Conservation (phyloP, 352 stramenopile species). For the Globisporangium cederbergense region DNA sequence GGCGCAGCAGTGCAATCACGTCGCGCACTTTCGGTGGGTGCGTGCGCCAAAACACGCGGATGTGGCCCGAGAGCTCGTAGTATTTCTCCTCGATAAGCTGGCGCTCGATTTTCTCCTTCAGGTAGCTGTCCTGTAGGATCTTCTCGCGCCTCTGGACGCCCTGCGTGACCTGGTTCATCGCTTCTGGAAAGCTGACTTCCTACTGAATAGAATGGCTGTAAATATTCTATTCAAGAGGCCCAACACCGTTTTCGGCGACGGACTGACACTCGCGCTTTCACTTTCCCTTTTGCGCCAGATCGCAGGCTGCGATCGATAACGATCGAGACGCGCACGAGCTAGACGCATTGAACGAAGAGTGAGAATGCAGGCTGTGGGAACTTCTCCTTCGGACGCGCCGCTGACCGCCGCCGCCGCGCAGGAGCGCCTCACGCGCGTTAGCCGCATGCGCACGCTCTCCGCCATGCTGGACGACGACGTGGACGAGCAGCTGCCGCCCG, state of each 20-base stretch:
- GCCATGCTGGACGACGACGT: slow-evolving; percentile 73
- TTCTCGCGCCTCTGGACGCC: no score
- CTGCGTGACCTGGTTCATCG: no score
- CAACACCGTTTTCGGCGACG: background rate
- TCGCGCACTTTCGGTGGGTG: no score
- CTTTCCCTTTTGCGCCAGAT: background rate
- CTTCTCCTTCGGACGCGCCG: background rate
- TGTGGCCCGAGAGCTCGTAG: no score
- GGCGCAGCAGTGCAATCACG: no score
- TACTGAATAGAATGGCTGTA: no score
- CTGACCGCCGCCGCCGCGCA: slow-evolving; percentile 8
- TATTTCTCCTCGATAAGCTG: no score
- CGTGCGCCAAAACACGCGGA: no score
- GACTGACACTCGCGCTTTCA: background rate
- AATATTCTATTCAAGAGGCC: no score
- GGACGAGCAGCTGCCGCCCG: slow-evolving; percentile 47
- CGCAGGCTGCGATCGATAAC: background rate
- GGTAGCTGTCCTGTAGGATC: no score
- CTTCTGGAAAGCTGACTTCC: no score
- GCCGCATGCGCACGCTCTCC: slow-evolving; percentile 78
- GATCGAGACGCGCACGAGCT: background rate
- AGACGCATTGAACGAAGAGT: background rate
- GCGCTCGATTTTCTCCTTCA: no score
- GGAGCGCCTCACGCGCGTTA: slow-evolving; percentile 44
- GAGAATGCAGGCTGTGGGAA: background rate